Evolutionary conservation across 257 asterid species (phyloP), one percentile per base, ranked within the genome.

Genomic region (Lycium ferocissimum): DNA sequence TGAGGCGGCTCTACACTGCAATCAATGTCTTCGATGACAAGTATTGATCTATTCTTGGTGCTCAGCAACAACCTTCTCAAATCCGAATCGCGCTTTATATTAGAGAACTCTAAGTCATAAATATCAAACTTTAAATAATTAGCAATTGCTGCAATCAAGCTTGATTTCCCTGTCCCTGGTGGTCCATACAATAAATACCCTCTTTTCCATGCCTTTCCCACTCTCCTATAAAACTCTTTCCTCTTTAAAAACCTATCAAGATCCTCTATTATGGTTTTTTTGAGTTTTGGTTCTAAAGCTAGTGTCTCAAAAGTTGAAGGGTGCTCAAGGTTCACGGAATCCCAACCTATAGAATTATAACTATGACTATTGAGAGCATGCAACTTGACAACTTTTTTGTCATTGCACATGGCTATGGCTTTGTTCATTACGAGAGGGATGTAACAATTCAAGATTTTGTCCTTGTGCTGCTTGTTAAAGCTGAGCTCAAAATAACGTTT

Each of bases 191-290:
- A 89, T 91, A 94, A 51, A 47, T 93, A 94, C 6, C 98, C 97
- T 43, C 97, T 84, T 86, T 94, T 94, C 98, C 98, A 94, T 14
- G 96, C 96, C 84, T 90, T 87, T 40, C 98, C 98, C 0, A 94
- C 96, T 18, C 89, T 91, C 86, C 93, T 79, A 61, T 94, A 94
- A 15, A 90, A 93, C 0, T 92, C 95, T 58, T 87, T 93, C 86
- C 97, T 88, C 73, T 86, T 87, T 12, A 94, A 85, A 49, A 93
- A 94, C 87, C 93, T 90, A 45, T 94, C 93, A 63, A 94, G 83
- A 83, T 94, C 98, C 0, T 89, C 92, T 1, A 85, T 56, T 22
- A 93, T 85, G 0, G 65, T 53, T 45, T 62, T 59, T 56, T 94
- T 94, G 67, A 85, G 22, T 8, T 54, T 56, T 0, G 91, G 78